These are phyloP conservation scores for Ganoderma lingzhi DNA, from an alignment of 1,284 basidiomycete species.

Conservation along the genomic window DNA sequence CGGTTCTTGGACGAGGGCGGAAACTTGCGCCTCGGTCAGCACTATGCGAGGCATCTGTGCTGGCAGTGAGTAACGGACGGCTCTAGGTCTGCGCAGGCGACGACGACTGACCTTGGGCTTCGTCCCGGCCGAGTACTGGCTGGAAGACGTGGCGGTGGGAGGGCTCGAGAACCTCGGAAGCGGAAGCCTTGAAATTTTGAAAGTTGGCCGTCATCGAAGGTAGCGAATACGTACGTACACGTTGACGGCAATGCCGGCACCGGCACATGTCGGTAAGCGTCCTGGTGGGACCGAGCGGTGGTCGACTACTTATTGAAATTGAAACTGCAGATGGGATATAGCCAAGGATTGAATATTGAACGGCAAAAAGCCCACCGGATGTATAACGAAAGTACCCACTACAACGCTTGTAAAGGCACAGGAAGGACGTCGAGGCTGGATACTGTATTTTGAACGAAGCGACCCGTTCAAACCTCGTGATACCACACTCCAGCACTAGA, in stretches of 20 bases:
- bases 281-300: neutral
- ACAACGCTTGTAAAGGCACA: neutral
- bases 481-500: neutral
- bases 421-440: neutral
- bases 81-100: neutral
- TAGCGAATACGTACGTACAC: neutral
- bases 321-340: neutral
- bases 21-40: neutral
- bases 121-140: neutral
- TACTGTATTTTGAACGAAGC: neutral
- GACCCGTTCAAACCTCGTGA: neutral
- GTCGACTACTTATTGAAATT: neutral
- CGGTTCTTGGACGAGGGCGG: neutral
- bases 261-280: neutral
- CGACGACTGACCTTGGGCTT: neutral
- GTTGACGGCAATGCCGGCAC: neutral
- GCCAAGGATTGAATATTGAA: neutral
- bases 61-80: neutral
- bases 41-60: neutral
- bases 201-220: neutral
- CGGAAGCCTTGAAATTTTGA: neutral
- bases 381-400: neutral
- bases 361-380: neutral
- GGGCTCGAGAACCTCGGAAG: neutral
- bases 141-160: neutral